phyloP scores from a whole-genome alignment of 805 yeast species.

The Kodamaea kakaduensis region DNA sequence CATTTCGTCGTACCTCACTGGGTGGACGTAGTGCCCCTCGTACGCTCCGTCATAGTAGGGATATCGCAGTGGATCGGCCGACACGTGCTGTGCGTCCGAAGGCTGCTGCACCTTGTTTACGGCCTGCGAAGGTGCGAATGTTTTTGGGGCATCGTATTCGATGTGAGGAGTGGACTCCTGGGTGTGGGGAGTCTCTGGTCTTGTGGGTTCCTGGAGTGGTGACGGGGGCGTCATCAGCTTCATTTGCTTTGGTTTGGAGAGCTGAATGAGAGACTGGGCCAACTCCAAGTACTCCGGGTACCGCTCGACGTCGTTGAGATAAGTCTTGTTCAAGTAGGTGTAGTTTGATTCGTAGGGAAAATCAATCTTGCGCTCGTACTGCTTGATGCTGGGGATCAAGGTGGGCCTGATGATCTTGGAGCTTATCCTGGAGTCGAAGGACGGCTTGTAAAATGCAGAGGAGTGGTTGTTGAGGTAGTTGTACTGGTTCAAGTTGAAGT shows the following conservation, averaged over 20 bases:
- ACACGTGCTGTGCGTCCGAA: not conserved
- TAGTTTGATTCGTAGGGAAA: slow-evolving; percentile 54
- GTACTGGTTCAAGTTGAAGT: slow-evolving; percentile 26
- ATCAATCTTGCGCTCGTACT: slow-evolving; percentile 36
- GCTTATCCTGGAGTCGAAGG: slow-evolving; percentile 36
- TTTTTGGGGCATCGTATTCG: slow-evolving; percentile 7
- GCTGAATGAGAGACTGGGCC: slow-evolving; percentile 39
- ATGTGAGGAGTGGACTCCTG: slow-evolving; percentile 6
- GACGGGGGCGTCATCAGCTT: slow-evolving; percentile 9
- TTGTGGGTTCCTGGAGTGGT: slow-evolving; percentile 2
- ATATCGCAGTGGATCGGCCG: slow-evolving; percentile 1
- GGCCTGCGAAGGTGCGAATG: slow-evolving; percentile 3
- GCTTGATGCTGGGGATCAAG: slow-evolving; percentile 16
- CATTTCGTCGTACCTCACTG: too few relatives aligned
- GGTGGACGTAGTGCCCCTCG: not conserved
- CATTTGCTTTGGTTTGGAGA: slow-evolving; percentile 21
- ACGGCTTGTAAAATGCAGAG: slow-evolving; percentile 23
- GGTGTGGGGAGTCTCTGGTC: slow-evolving; percentile 1
- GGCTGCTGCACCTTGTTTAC: not conserved
- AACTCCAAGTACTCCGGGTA: slow-evolving; percentile 48
- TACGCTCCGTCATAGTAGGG: not conserved
- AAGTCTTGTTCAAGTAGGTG: slow-evolving; percentile 46
- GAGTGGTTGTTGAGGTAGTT: slow-evolving; percentile 22
- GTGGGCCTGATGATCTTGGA: slow-evolving; percentile 21
- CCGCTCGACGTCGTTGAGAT: slow-evolving; percentile 44